phyloP scores from a whole-genome alignment of 2,329 filamentous ascomycete species.

The Podosphaera fusca region DNA sequence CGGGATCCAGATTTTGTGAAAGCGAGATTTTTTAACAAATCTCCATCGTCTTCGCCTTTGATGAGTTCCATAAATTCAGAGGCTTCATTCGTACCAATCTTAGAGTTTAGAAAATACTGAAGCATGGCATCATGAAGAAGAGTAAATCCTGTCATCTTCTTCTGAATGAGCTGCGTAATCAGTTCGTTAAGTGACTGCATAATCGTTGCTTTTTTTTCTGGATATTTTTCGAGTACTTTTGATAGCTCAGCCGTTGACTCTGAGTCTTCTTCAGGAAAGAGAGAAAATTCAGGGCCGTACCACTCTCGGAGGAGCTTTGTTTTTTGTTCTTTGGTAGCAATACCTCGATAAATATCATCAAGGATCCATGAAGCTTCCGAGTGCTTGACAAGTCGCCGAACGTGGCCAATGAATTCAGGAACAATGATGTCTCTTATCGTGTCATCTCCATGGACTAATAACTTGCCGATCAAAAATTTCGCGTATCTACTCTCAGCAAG shows the following conservation, averaged over 20 bases:
- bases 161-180: conserved; percentile 83
- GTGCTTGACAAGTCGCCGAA: conserved; percentile 85
- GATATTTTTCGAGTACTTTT: conserved; percentile 49
- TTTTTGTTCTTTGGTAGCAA: conserved; percentile 72
- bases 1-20: conserved; percentile 80
- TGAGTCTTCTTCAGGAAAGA: conserved; percentile 41
- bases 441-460: conserved; percentile 74
- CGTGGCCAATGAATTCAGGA: conserved; percentile 83
- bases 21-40: conserved; percentile 81
- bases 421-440: conserved; percentile 77
- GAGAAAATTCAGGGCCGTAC: conserved; percentile 83
- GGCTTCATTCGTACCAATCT: conserved; percentile 56
- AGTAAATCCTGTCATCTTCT: conserved; percentile 90
- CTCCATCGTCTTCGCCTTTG: conserved; percentile 76
- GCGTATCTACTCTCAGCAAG: conserved; percentile 90
- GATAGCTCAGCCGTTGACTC: conserved; percentile 39
- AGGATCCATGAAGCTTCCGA: conserved; percentile 93
- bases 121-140: conserved; percentile 97
- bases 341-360: conserved; percentile 82
- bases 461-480: conserved; percentile 90
- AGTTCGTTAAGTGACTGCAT: conserved; percentile 68
- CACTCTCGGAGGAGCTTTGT: conserved; percentile 71
- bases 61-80: conserved; percentile 74
- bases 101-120: conserved; percentile 73
- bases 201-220: conserved; percentile 69